Base-by-base conservation (phyloP, 441 rosid species). In the Aleurites moluccanus region DNA sequence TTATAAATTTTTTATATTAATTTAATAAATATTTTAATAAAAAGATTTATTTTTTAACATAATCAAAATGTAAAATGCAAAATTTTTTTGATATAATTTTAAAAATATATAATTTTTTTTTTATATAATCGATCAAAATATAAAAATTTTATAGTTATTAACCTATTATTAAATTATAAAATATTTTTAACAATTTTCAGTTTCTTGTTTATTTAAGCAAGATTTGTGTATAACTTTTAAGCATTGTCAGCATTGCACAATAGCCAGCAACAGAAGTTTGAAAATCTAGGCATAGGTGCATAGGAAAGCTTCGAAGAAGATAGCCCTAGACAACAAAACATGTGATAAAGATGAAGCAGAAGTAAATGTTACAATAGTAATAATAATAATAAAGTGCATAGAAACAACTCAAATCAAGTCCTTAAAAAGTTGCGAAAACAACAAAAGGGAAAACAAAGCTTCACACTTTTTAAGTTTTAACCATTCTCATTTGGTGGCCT, bases 281-380 rank as follows among this genome's bases (percentile, higher is more conserved):
- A 59, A 59, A 27, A 7, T 13, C 2, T 2, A 57, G 38, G 35
- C 27, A 56, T 13, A 13, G 15, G 0, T 53, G 59, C 10, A 23
- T 30, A n/a, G 0, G 21, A 61, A 28, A 60, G 38, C 66, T 16
- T 62, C 18, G 42, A 15, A 33, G 23, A 16, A 4, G 28, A 16
- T 33, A 18, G 18, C 13, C 40, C 10, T 13, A 42, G 9, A 16
- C 13, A 20, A 27, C 14, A 45, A 27, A 72, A 7, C 55, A 60
- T 27, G 15, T 10, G 18, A 72, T 72, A 42, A 3, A 71, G 1
- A 38, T 38, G 53, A 44, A 27, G 47, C 21, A 44, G 21, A 42
- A 44, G 59, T 57, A 50, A 66, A 55, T 69, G 66, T 35, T 64
- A 52, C 64, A 73, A 64, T 21, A 57, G 25, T 15, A 53, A 66